A percentile compares a stretch with the other conserved stretches of the same genome.
phyloP scores from a whole-genome alignment of 108 stramenopile species.

The Fragilaria crotonensis region DNA sequence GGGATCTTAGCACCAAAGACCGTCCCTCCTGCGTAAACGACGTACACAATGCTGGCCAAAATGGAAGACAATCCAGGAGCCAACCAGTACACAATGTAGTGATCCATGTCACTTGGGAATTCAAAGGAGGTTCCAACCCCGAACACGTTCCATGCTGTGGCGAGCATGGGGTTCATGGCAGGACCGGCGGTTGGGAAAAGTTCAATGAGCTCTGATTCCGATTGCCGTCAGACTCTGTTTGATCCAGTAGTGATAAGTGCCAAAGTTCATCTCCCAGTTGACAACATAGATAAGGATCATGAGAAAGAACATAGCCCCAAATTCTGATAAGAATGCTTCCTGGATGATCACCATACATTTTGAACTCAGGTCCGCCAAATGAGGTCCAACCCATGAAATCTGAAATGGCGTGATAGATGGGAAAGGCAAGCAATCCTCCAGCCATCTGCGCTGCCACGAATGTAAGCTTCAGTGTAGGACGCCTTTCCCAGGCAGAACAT shows the following conservation, averaged over 20 bases:
- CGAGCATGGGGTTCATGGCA: slow-evolving; percentile 88
- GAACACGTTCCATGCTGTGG: slow-evolving; percentile 70
- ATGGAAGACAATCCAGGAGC: slow-evolving; percentile 55
- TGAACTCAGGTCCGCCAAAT: slow-evolving; percentile 83
- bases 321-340: slow-evolving; percentile 66
- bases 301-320: slow-evolving; percentile 61
- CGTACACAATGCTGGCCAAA: slow-evolving; percentile 58
- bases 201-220: slow-evolving; percentile 81
- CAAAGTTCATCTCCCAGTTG: slow-evolving; percentile 85
- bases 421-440: slow-evolving; percentile 80
- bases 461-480: slow-evolving; percentile 69
- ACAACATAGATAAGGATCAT: slow-evolving; percentile 69
- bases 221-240: slow-evolving; percentile 81
- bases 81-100: slow-evolving; percentile 86
- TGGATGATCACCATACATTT: slow-evolving; percentile 33
- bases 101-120: slow-evolving; percentile 48
- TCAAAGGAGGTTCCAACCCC: slow-evolving; percentile 42
- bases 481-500: slow-evolving; percentile 75
- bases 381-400: slow-evolving; percentile 43
- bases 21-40: slow-evolving; percentile 64
- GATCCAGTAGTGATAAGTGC: slow-evolving; percentile 77
- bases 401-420: slow-evolving; percentile 54
- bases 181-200: slow-evolving; percentile 79
- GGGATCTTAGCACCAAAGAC: slow-evolving; percentile 65
- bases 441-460: slow-evolving; percentile 76